Evolutionary conservation across 306 rosid species (phyloP), one percentile per base, ranked within the genome.

Genomic region (Aeschynomene evenia): DNA sequence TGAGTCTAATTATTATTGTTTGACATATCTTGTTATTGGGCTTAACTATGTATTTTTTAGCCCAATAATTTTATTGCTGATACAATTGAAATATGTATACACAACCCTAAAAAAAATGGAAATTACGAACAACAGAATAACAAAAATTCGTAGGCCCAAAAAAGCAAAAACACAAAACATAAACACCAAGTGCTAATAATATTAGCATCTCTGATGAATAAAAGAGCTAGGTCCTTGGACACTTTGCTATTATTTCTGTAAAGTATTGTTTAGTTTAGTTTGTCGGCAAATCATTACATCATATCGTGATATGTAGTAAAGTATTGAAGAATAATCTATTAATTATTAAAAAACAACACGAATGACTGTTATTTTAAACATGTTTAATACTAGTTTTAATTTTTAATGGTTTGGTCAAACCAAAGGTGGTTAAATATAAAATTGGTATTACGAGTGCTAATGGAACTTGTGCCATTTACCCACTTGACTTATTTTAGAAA

Each of bases 381-480:
- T 39, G 4, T 2, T 39, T 11, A 7, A 4, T 56, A n/a, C n/a
- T n/a, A 1, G 19, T 50, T 34, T 20, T 61, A 50, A 43, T 29
- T 39, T 70, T 59, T 52, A 49, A 80, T 22, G 46, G 66, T 9
- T 6, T 28, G 31, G 31, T 28, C 31, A 28, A 3, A 60, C 52
- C 52, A 49, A 80, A 29, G 74, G 31, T 40, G 45, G 65, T 9
- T 6, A 33, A 66, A 21, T n/a, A 31, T 51, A 71, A 51, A 29
- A 31, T 43, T 28, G 70, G 11, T 34, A 29, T 51, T 51, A 46
- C 14, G 31, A 28, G 72, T 60, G 21, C 36, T 16, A 18, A 62
- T 72, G 76, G 76, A 76, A 81, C 70, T 77, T 81, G 79, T 52
- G 76, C 72, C 75, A 60, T 60, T n/a, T 29, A 39, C 39, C 43